phyloP scores from a whole-genome alignment of 768 basidiomycete species.

The Tylopilus balloui region DNA sequence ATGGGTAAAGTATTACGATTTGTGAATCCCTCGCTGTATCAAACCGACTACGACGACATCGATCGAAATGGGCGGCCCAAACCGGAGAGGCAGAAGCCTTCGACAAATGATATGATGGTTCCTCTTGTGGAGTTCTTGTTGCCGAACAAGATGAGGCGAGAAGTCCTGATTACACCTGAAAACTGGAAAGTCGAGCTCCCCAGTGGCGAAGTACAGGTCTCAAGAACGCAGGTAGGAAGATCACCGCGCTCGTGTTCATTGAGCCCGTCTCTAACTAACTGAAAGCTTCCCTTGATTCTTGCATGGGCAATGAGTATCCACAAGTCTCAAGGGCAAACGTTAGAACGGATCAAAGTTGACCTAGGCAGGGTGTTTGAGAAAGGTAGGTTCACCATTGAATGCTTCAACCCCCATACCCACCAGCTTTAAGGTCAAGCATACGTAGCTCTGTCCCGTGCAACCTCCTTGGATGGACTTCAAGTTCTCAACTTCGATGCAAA shows the following conservation, averaged over 20 bases:
- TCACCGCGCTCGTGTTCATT: neutral
- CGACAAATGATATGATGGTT: conserved; percentile 37
- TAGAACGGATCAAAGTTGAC: conserved; percentile 93
- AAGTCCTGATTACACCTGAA: conserved; percentile 63
- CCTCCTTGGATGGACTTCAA: conserved; percentile 78
- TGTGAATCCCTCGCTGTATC: conserved; percentile 46
- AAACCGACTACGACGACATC: conserved; percentile 38
- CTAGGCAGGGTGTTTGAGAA: conserved; percentile 91
- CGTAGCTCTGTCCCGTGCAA: conserved; percentile 86
- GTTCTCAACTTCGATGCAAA: conserved; percentile 71
- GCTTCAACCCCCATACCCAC: conserved; percentile 1
- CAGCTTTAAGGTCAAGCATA: conserved; percentile 72
- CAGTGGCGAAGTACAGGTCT: conserved; percentile 79
- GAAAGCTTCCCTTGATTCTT: conserved; percentile 78
- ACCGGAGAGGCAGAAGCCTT: conserved; percentile 26
- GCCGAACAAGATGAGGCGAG: conserved; percentile 51
- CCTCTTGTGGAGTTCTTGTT: conserved; percentile 79
- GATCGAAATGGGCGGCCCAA: conserved; percentile 35
- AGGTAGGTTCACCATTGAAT: conserved; percentile 40
- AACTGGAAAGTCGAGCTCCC: conserved; percentile 84
- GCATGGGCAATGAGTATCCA: conserved; percentile 99
- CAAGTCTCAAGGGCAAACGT: conserved; percentile 95
- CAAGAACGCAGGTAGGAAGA: conserved; percentile 65
- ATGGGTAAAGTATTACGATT: conserved; percentile 85
- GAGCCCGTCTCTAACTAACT: neutral